Evolutionary conservation across 1,284 basidiomycete species (phyloP), one percentile per base, ranked within the genome.

Genomic region (Leccinum angustisporum): DNA sequence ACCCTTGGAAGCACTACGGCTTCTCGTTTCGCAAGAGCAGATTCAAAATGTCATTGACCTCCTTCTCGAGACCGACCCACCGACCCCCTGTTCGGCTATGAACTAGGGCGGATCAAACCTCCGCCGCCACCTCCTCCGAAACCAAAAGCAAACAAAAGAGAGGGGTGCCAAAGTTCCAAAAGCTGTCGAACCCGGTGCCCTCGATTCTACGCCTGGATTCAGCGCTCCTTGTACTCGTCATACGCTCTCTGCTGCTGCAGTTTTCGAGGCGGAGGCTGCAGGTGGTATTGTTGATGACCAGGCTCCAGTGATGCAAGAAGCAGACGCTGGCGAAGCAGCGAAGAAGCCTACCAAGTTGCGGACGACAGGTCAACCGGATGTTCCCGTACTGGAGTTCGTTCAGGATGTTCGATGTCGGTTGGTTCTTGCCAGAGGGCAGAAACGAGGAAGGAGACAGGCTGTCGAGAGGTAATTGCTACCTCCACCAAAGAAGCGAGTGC

Each of bases 371-470:
- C 78, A 77, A 43, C 67, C 77, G 8, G 82, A 69, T 59, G 77
- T 65, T 9, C 82, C 84, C n/a, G 79, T 78, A 83, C 82, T 84
- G 31, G 65, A 85, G 86, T 60, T 90, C 90, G 43, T 97, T 97
- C 81, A 85, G 80, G 70, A 79, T 89, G 76, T 97, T 97, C 77
- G 88, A 97, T 66, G 79, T 81, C 21, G 95, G 95, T 2, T 97
- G 95, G 95, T 93, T 97, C n/a, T 77, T 97, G 16, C 92, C 94
- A 8, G 79, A 86, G 9, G 89, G 31, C 83, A 85, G 53, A 84
- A 85, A 67, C 81, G 87, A 40, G 82, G 81, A 54, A 86, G 83
- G 16, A 80, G 84, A 27, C 73, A 77, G 30, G 73, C 78, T 8
- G 65, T 80, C 8, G 83, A 85, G 52, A 77, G 77, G 43, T 73